Evolutionary conservation across 2,329 filamentous ascomycete genomes (phyloP), one percentile per base, ranked within the genome.

Genomic region (Xylaria sp.): DNA sequence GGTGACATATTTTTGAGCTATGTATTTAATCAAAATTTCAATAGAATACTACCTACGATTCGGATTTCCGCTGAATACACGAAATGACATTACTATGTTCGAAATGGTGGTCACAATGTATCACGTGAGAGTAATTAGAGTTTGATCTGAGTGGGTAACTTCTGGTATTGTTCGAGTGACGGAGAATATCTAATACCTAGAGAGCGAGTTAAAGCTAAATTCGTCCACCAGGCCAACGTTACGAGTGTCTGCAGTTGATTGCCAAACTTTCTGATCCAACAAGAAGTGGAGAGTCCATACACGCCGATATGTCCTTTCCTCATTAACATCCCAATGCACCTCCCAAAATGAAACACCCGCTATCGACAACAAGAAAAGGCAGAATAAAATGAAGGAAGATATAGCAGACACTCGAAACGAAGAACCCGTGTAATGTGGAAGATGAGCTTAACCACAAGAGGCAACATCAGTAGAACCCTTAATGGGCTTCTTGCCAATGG

Each of bases 401-500:
- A 70, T 65, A 64, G 66, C 67, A 68, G 62, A 72, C 67, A 73
- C 68, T 68, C 69, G 66, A 68, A 56, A 70, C 62, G 67, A 63
- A 68, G 58, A 68, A 66, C 68, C 68, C 61, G 47, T 67, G 58
- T 38, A 57, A 54, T 51, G 66, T 70, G 64, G 60, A 72, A 64
- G 63, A 73, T 72, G 77, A 78, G 78, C 79, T 74, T 77, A 85
- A 85, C 84, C 80, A 88, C 85, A 87, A 87, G 84, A 86, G 86
- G 76, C 81, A 74, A 75, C 71, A 76, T 66, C 61, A 66, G 71
- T 57, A 73, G 31, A 66, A 67, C 65, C 47, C 65, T 62, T 66
- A 80, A 67, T 78, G 75, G 73, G 77, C 77, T 70, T 88, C 87
- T 77, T 91, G 88, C 87, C 91, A 96, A 80, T 91, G 92, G 83